Percentiles rank a stretch among this genome's conserved stretches.
phyloP scores from a whole-genome alignment of 2,329 filamentous ascomycete genomes.

The Aspergillus arachidicola region DNA sequence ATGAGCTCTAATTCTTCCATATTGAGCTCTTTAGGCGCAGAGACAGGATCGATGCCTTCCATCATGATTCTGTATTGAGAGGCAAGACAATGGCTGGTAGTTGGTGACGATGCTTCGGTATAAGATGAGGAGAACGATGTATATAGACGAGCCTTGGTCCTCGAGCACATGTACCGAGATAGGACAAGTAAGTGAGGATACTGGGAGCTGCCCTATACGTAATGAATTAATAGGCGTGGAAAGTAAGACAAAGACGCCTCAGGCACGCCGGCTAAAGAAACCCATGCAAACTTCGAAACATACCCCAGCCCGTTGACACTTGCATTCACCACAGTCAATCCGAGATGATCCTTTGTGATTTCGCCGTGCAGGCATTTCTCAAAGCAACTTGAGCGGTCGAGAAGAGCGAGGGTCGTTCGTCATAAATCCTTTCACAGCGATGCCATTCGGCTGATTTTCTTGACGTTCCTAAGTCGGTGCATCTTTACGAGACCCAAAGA shows the following conservation, averaged over 20 bases:
- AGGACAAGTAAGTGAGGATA: neutral
- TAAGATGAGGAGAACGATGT: constrained; percentile 10
- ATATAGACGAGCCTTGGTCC: constrained; percentile 15
- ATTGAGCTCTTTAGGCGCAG: constrained; percentile 18
- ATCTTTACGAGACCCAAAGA: neutral
- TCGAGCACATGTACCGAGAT: neutral
- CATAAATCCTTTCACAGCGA: neutral
- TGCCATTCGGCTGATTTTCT: neutral
- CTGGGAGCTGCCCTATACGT: neutral
- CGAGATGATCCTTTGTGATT: constrained; percentile 18
- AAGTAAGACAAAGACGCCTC: neutral
- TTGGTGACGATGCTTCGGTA: constrained; percentile 15
- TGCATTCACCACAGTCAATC: constrained; percentile 24
- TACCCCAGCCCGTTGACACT: constrained; percentile 25
- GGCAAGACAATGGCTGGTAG: constrained; percentile 7
- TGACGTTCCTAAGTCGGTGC: neutral
- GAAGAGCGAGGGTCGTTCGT: neutral
- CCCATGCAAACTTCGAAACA: constrained; percentile 4
- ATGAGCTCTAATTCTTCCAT: constrained; percentile 38
- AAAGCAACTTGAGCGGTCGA: neutral
- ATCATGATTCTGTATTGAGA: constrained; percentile 14
- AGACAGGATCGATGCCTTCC: constrained; percentile 4
- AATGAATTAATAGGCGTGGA: neutral
- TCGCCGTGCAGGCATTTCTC: constrained; percentile 22
- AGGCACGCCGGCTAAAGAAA: neutral